Conservation (phyloP, 495 filamentous ascomycete species). For the Xylaria flabelliformis region DNA sequence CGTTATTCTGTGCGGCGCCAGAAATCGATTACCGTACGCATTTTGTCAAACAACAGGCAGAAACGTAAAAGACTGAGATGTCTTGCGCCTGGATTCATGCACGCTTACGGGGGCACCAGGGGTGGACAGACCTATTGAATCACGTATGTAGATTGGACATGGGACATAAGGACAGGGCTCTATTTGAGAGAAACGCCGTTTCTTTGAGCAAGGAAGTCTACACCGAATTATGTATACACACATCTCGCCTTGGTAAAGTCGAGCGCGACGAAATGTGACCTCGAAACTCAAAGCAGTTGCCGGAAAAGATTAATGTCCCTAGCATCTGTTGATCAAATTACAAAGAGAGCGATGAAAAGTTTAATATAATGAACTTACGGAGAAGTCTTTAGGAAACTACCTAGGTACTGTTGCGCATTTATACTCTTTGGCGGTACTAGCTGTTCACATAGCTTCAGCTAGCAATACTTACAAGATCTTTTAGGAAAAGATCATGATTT, state of each 20-base stretch:
- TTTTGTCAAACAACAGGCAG: background rate
- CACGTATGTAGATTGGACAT: background rate
- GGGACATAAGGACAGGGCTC: background rate
- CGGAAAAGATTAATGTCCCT: background rate
- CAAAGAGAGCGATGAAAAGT: background rate
- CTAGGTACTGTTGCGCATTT: background rate
- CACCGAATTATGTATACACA: background rate
- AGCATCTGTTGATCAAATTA: background rate
- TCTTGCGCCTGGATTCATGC: background rate
- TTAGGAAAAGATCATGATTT: background rate
- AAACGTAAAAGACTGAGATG: background rate
- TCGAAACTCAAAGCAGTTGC: background rate
- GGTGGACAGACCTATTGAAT: background rate
- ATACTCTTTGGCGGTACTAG: background rate
- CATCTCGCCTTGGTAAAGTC: too few species aligned
- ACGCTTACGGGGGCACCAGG: background rate
- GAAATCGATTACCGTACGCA: background rate
- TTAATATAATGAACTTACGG: background rate
- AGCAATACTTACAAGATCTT: background rate
- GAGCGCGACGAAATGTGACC: background rate
- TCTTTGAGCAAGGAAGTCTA: background rate
- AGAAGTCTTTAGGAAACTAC: background rate
- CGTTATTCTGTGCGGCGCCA: background rate
- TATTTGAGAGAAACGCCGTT: background rate
- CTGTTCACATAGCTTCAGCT: background rate